A percentile compares a stretch with the other conserved stretches of the same genome.
Evolutionary conservation across 768 basidiomycete species (phyloP).

Genomic region (Naematelia encephala): DNA sequence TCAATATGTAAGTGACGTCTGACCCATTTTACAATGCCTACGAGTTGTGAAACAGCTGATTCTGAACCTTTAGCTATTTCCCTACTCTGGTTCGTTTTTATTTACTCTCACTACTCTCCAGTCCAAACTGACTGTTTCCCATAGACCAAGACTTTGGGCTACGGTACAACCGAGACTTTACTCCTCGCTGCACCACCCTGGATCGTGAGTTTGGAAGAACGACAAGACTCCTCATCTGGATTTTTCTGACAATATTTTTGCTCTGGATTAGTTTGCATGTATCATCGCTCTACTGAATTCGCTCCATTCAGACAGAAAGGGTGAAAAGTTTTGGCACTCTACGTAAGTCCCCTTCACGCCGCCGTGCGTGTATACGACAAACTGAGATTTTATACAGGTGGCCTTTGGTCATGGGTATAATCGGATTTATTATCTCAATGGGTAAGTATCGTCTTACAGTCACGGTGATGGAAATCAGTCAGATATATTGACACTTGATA

Average conservation of each 20-base stretch:
- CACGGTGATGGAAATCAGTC: background rate
- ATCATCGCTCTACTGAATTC: conserved; percentile 56
- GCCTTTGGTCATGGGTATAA: conserved; percentile 56
- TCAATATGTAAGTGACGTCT: conserved; percentile 24
- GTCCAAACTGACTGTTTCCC: background rate
- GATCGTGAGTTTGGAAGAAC: conserved; percentile 22
- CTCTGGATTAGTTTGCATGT: conserved; percentile 23
- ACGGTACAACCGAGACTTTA: conserved; percentile 35
- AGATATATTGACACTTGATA: background rate
- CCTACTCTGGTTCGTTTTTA: conserved; percentile 20
- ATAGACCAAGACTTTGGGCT: conserved; percentile 34
- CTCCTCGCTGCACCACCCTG: conserved; percentile 38
- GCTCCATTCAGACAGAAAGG: conserved; percentile 63
- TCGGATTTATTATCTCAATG: conserved; percentile 54
- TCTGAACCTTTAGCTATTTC: conserved; percentile 18
- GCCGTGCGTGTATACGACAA: no score
- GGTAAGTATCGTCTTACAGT: background rate
- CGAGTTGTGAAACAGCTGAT: background rate
- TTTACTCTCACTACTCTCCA: background rate
- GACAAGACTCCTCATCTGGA: no score
- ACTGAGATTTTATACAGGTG: conserved; percentile 5
- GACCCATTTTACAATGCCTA: background rate
- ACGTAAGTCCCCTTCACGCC: conserved; percentile 8
- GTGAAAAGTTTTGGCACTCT: conserved; percentile 68
- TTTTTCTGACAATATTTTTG: background rate